These are phyloP conservation scores for Solanum medicagineum DNA, from an alignment of 257 asterid species.

Conservation along the genomic window DNA sequence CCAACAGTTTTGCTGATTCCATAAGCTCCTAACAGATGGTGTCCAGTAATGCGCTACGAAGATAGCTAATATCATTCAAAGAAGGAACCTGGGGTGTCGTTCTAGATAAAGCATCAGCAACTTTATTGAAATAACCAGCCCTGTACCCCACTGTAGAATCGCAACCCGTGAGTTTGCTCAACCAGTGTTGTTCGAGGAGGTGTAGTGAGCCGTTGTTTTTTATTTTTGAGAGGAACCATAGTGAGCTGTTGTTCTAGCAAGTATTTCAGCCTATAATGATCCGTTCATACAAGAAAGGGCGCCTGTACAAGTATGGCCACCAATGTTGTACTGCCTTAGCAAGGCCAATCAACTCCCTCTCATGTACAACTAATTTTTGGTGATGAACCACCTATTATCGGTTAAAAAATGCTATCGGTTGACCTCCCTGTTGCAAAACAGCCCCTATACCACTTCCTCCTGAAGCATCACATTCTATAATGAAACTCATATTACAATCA, in stretches of 20 bases:
- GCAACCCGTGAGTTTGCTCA: neutral
- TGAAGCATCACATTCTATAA: neutral
- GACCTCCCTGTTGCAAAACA: too few relatives aligned
- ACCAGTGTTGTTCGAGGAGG: neutral
- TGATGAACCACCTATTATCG: too few relatives aligned
- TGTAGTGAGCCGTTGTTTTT: neutral
- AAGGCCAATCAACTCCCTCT: too few relatives aligned
- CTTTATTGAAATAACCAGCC: neutral
- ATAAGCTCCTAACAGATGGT: neutral
- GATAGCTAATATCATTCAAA: neutral
- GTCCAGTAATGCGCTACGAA: neutral
- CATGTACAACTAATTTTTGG: too few relatives aligned
- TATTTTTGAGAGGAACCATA: too few relatives aligned
- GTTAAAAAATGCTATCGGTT: too few relatives aligned
- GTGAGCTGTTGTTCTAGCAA: too few relatives aligned
- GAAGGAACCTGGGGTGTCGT: too few relatives aligned
- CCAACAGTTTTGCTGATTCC: neutral
- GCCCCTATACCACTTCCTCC: too few relatives aligned
- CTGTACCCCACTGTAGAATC: neutral
- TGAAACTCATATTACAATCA: neutral
- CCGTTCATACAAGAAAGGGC: neutral
- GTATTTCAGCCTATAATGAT: too few relatives aligned
- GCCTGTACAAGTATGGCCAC: neutral
- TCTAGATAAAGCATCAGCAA: too few relatives aligned
- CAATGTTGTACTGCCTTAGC: too few relatives aligned